phyloP scores from a whole-genome alignment of 352 stramenopile genomes.

The Thraustotheca clavata region DNA sequence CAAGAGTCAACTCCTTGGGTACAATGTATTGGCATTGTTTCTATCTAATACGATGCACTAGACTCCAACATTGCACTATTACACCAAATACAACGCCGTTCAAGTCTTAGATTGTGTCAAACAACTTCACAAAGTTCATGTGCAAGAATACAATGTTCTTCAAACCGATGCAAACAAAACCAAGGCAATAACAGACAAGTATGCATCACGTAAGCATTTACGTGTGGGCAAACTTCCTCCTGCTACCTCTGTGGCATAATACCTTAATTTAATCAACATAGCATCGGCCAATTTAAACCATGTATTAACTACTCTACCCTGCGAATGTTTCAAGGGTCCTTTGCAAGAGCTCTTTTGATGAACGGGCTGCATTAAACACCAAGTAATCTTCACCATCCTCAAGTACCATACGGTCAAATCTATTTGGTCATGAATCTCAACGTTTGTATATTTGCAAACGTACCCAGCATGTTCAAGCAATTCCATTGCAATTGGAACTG shows the following conservation, averaged over 20 bases:
- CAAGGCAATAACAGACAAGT: constrained; percentile 80
- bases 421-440: no score
- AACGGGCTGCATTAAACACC: constrained; percentile 14
- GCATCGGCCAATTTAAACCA: background rate
- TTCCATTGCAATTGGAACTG: constrained; percentile 2
- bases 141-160: constrained; percentile 48
- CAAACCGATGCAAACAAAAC: constrained; percentile 60
- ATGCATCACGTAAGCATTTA: constrained; percentile 27
- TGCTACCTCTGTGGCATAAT: background rate
- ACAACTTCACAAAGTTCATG: constrained; percentile 54
- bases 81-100: constrained; percentile 61
- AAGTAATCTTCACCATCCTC: constrained; percentile 18
- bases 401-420: constrained; percentile 8
- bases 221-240: constrained; percentile 15
- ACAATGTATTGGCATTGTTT: background rate
- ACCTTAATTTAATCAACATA: constrained; percentile 12
- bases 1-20: constrained; percentile 28
- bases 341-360: constrained; percentile 1
- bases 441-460: no score
- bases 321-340: background rate
- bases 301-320: background rate
- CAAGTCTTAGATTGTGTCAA: constrained; percentile 58
- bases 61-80: constrained; percentile 75
- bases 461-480: constrained; percentile 2
- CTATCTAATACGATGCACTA: constrained; percentile 22